Conservation (phyloP, 805 yeast genomes). For the Metschnikowia amazonensis region DNA sequence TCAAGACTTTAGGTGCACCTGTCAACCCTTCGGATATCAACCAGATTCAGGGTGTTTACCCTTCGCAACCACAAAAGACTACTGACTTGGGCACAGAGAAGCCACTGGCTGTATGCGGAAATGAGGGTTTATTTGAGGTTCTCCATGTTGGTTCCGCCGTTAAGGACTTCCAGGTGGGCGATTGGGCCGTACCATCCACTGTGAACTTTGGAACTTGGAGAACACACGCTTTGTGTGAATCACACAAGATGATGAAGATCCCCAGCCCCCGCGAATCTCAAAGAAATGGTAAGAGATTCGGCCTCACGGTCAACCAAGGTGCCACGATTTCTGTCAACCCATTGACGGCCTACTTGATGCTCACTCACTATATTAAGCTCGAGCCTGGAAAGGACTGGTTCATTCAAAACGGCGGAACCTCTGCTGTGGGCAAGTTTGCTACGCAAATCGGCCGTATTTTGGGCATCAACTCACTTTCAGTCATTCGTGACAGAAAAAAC, state of each 20-base stretch:
- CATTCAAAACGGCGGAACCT: slow-evolving; percentile 93
- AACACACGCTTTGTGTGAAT: slow-evolving; percentile 56
- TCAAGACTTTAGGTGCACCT: slow-evolving; percentile 39
- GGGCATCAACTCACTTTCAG: slow-evolving; percentile 81
- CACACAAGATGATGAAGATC: slow-evolving; percentile 53
- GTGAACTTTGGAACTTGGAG: slow-evolving; percentile 95
- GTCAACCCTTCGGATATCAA: slow-evolving; percentile 45
- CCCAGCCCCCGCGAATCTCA: slow-evolving; percentile 50
- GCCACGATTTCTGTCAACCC: slow-evolving; percentile 94
- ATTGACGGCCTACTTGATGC: slow-evolving; percentile 85
- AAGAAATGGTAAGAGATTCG: slow-evolving; percentile 27
- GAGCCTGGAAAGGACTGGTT: slow-evolving; percentile 76
- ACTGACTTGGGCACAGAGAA: slow-evolving; percentile 52
- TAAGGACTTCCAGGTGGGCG: slow-evolving; percentile 39
- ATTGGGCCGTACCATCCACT: slow-evolving; percentile 78
- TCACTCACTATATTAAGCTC: slow-evolving; percentile 61
- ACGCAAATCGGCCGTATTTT: slow-evolving; percentile 76
- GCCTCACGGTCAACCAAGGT: slow-evolving; percentile 51
- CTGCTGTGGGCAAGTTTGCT: slow-evolving; percentile 91
- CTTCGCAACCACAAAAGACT: slow-evolving; percentile 47
- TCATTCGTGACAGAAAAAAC: slow-evolving; percentile 81
- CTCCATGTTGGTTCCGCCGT: slow-evolving; percentile 18
- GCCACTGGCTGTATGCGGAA: slow-evolving; percentile 20
- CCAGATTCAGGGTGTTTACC: slow-evolving; percentile 46
- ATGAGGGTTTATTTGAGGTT: slow-evolving; percentile 21